A percentile compares a stretch with the other conserved stretches of the same genome.
Conservation (phyloP, 257 asterid species). For the Misopates orontium region DNA sequence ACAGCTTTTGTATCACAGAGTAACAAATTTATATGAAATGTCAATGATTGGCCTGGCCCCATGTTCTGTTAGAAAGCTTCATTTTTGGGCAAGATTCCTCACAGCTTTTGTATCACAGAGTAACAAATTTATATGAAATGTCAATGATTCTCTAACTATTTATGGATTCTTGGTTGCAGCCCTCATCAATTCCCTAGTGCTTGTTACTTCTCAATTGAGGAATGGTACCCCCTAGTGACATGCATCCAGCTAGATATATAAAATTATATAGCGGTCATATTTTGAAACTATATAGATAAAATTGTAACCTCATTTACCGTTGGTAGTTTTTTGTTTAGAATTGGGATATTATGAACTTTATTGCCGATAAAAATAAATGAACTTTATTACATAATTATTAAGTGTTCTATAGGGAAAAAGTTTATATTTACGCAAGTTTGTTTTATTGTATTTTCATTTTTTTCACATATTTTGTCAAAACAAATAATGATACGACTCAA, state of each 20-base stretch:
- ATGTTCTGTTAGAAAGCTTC: conserved; percentile 36
- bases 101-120: conserved; percentile 42
- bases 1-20: conserved; percentile 42
- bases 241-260: conserved; percentile 28
- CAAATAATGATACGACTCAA: no score
- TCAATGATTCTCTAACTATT: conserved; percentile 43
- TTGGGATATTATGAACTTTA: no score
- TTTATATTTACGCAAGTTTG: no score
- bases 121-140: conserved; percentile 35
- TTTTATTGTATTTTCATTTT: no score
- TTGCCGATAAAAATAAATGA: no score
- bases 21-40: conserved; percentile 35
- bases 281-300: no score
- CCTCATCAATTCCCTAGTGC: conserved; percentile 27
- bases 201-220: conserved; percentile 39
- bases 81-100: conserved; percentile 40
- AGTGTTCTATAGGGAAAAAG: no score
- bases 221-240: conserved; percentile 38
- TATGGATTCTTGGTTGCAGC: conserved; percentile 34
- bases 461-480: no score
- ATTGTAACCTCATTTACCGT: no score
- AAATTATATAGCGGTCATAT: no score
- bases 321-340: no score
- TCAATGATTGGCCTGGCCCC: conserved; percentile 37
- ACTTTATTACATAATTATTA: no score